Conservation (phyloP, 495 filamentous ascomycete species). For the Xylaria bambusicola region DNA sequence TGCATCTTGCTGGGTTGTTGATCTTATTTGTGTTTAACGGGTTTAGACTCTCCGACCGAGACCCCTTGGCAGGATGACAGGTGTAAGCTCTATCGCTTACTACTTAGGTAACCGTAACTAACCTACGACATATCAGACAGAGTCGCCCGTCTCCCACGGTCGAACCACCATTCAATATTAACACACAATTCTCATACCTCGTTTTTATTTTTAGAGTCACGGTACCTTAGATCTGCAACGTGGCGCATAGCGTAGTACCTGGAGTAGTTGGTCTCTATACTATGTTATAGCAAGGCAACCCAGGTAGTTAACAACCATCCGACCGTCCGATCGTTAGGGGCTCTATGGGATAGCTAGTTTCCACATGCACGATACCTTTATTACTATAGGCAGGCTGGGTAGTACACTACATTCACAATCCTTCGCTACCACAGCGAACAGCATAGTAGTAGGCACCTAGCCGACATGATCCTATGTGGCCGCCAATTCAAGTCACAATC, state of each 20-base stretch:
- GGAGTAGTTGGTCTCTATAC: not conserved
- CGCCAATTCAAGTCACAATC: no score
- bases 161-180: conserved; percentile 6
- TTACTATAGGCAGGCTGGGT: no score
- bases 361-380: no score
- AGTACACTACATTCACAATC: no score
- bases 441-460: no score
- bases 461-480: no score
- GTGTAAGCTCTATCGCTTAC: conserved; percentile 17
- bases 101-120: no score
- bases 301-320: not conserved
- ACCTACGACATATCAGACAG: not conserved
- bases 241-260: not conserved
- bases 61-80: conserved; percentile 15
- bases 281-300: no score
- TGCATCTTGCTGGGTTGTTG: not conserved
- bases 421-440: not conserved
- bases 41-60: conserved; percentile 1
- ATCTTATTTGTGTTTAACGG: conserved; percentile 9
- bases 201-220: conserved; percentile 16
- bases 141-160: not conserved
- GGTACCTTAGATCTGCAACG: not conserved
- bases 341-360: not conserved
- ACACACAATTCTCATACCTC: conserved; percentile 7
- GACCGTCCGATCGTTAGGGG: not conserved